These are phyloP conservation scores for Leccinum sublutescens DNA, from an alignment of 768 basidiomycete species.

Conservation along the genomic window DNA sequence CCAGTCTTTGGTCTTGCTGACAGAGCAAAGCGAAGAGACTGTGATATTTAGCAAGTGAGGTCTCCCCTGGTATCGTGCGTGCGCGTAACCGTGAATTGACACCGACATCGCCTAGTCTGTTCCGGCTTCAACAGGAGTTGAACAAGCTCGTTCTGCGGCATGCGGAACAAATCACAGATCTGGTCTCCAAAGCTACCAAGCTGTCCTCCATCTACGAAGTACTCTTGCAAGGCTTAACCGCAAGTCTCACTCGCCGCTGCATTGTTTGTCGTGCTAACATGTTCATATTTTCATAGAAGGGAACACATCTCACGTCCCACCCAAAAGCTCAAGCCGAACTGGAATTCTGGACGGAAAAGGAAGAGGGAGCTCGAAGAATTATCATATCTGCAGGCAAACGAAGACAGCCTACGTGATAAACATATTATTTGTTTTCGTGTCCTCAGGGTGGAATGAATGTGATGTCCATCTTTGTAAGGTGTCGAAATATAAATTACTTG, in stretches of 20 bases:
- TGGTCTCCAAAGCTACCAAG: slow-evolving; percentile 60
- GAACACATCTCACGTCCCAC: slow-evolving; percentile 70
- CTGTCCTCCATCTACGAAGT: slow-evolving; percentile 73
- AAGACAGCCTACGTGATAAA: slow-evolving; percentile 23
- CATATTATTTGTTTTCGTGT: slow-evolving; percentile 14
- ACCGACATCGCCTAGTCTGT: slow-evolving; percentile 50
- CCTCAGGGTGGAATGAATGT: slow-evolving; percentile 9
- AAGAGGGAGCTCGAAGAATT: slow-evolving; percentile 72
- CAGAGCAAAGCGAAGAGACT: slow-evolving; percentile 83
- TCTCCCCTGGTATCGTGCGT: background rate
- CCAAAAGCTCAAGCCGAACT: slow-evolving; percentile 85
- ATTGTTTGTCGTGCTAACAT: background rate
- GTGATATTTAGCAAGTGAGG: slow-evolving; percentile 95
- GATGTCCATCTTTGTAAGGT: slow-evolving; percentile 17
- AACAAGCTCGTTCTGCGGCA: slow-evolving; percentile 73
- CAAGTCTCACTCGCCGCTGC: slow-evolving; percentile 38
- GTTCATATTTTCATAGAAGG: slow-evolving; percentile 43
- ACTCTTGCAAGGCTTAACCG: slow-evolving; percentile 73
- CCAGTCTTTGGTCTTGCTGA: slow-evolving; percentile 77
- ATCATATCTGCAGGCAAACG: slow-evolving; percentile 43
- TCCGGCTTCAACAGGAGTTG: slow-evolving; percentile 83
- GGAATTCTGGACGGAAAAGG: slow-evolving; percentile 81
- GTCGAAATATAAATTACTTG: slow-evolving; percentile 21
- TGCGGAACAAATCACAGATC: slow-evolving; percentile 63
- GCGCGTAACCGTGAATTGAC: background rate